Percentiles rank a stretch among this genome's conserved stretches.
phyloP scores from a whole-genome alignment of 306 rosid genomes.

The Dryas alaskensis region DNA sequence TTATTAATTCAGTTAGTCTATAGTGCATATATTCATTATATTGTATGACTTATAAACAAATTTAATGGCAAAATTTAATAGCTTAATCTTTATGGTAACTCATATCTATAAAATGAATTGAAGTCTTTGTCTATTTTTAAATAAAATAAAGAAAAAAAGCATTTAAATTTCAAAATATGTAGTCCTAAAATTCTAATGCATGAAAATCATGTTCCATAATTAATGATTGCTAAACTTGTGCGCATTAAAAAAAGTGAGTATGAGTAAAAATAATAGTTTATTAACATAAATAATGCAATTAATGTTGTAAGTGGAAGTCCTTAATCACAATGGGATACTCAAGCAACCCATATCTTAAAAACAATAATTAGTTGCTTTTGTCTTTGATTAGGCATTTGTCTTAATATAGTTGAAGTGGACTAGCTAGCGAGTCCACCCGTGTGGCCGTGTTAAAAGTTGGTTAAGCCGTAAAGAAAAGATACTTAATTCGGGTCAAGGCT shows the following conservation, averaged over 20 bases:
- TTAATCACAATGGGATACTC: slow-evolving; percentile 18
- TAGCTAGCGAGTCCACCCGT: neutral
- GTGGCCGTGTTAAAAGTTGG: slow-evolving; percentile 22
- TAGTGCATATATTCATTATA: no score
- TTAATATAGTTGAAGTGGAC: slow-evolving; percentile 9
- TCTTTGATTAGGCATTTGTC: slow-evolving; percentile 11
- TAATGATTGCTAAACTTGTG: slow-evolving; percentile 19
- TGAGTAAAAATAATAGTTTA: neutral
- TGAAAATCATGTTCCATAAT: neutral
- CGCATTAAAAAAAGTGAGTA: neutral
- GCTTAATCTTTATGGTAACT: no score
- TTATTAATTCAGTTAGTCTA: no score
- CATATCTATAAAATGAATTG: no score
- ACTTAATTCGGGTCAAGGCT: slow-evolving; percentile 10
- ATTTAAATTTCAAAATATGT: no score
- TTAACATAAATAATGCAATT: neutral
- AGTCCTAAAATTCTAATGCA: neutral
- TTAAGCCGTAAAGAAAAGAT: slow-evolving; percentile 14
- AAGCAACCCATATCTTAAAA: neutral
- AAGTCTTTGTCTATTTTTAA: no score
- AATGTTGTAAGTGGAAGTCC: neutral
- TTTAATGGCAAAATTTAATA: no score
- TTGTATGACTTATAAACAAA: no score
- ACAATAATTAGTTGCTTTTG: slow-evolving; percentile 9
- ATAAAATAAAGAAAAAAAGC: no score